phyloP scores from a whole-genome alignment of 2,329 filamentous ascomycete species.

The Fonsecaea monophora region DNA sequence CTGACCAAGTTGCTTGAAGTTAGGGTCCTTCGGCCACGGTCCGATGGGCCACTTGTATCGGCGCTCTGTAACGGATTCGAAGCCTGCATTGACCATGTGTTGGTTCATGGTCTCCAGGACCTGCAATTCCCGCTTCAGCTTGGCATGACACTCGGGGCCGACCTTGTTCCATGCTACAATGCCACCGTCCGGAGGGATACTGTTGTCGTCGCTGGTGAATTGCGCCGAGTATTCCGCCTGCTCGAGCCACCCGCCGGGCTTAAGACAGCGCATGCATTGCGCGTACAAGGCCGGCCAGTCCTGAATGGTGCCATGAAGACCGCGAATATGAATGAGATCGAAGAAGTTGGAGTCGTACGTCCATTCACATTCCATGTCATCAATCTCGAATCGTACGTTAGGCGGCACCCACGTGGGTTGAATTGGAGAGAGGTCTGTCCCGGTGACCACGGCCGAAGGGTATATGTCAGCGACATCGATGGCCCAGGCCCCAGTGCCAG shows the following conservation, averaged over 20 bases:
- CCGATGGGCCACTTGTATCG: conserved; percentile 44
- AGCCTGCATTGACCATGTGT: conserved; percentile 43
- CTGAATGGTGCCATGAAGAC: conserved; percentile 63
- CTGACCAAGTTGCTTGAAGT: conserved; percentile 42
- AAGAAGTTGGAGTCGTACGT: conserved; percentile 61
- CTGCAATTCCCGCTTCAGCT: conserved; percentile 44
- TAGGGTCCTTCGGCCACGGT: conserved; percentile 42
- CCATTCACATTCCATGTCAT: conserved; percentile 66
- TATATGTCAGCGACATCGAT: conserved; percentile 46
- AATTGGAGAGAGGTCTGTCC: conserved; percentile 42
- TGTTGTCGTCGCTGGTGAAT: conserved; percentile 45
- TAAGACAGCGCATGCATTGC: conserved; percentile 39
- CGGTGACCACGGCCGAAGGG: conserved; percentile 37
- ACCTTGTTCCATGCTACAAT: conserved; percentile 43
- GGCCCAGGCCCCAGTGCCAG: conserved; percentile 32
- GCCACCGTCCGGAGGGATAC: conserved; percentile 45
- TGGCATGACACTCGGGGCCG: conserved; percentile 44
- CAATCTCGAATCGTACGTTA: conserved; percentile 63
- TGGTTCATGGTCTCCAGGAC: conserved; percentile 36
- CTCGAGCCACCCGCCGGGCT: conserved; percentile 55
- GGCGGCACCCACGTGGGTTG: conserved; percentile 56
- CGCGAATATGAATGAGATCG: conserved; percentile 66
- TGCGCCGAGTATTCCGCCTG: conserved; percentile 34
- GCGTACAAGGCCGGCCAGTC: conserved; percentile 55
- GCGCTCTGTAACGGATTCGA: conserved; percentile 43